Percentiles rank a stretch among this genome's conserved stretches.
Evolutionary conservation across 805 yeast species (phyloP).

Genomic region (Saccharomyces jurei): DNA sequence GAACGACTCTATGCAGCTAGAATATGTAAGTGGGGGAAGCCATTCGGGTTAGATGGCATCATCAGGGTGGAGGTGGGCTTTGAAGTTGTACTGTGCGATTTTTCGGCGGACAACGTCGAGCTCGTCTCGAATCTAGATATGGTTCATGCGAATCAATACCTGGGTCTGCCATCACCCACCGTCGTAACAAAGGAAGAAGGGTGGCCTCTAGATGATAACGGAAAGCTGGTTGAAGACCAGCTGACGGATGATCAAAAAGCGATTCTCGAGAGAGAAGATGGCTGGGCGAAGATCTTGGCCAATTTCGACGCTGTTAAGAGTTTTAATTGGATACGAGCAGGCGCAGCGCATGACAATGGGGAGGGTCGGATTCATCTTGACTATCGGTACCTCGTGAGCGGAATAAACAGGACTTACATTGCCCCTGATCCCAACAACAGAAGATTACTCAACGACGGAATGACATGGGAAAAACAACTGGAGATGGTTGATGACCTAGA

Average conservation of each 20-base stretch:
- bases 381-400: conserved; percentile 45
- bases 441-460: conserved; percentile 31
- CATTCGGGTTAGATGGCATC: conserved; percentile 50
- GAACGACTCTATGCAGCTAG: conserved; percentile 43
- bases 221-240: conserved; percentile 13
- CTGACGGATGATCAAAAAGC: conserved; percentile 17
- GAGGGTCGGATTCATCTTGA: conserved; percentile 45
- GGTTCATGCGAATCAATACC: conserved; percentile 29
- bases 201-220: conserved; percentile 26
- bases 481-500: conserved; percentile 34
- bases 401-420: conserved; percentile 43
- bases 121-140: conserved; percentile 40
- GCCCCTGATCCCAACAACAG: conserved; percentile 41
- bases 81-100: conserved; percentile 55
- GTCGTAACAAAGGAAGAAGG: conserved; percentile 19
- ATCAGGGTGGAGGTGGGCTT: conserved; percentile 53
- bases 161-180: conserved; percentile 34
- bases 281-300: conserved; percentile 15
- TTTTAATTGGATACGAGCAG: conserved; percentile 41
- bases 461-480: conserved; percentile 30
- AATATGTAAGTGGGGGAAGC: conserved; percentile 48
- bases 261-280: conserved; percentile 20
- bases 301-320: conserved; percentile 29
- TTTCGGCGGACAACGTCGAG: conserved; percentile 36
- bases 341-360: conserved; percentile 39